A percentile compares a stretch with the other conserved stretches of the same genome.
These are phyloP conservation scores for Silene coronaria DNA, from an alignment of 179 eudicot genomes.

Conservation along the genomic window DNA sequence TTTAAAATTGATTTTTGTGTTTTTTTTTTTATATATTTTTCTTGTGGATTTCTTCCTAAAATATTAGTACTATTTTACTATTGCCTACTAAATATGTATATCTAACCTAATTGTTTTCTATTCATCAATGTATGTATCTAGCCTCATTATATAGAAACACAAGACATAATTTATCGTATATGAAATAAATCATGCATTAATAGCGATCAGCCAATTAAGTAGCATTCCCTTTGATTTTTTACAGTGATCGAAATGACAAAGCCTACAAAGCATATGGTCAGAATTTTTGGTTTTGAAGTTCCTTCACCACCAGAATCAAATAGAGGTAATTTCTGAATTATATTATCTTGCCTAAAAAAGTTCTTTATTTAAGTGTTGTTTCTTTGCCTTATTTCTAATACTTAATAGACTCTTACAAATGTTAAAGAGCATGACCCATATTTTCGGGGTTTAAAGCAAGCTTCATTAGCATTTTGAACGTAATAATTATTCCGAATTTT, in stretches of 20 bases:
- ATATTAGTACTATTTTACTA: too few species aligned
- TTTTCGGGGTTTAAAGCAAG: background rate
- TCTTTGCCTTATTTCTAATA: too few species aligned
- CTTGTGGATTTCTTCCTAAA: too few species aligned
- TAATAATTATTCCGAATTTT: too few species aligned
- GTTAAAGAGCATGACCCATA: background rate
- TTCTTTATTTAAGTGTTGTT: background rate
- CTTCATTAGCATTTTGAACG: too few species aligned
- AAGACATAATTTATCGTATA: background rate
- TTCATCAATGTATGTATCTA: too few species aligned
- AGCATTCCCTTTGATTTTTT: background rate
- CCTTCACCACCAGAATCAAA: background rate
- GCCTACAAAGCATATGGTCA: background rate
- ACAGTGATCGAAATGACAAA: background rate
- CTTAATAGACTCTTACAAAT: background rate
- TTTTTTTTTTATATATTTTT: too few species aligned
- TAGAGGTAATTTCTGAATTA: background rate
- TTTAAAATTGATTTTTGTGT: too few species aligned
- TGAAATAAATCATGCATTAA: background rate
- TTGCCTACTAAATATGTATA: too few species aligned
- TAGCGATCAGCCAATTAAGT: background rate
- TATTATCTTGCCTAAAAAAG: background rate
- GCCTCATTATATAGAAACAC: background rate
- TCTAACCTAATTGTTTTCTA: too few species aligned
- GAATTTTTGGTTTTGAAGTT: background rate